Evolutionary conservation across 768 basidiomycete genomes (phyloP), one percentile per base, ranked within the genome.

Genomic region (Leccinum boreale): DNA sequence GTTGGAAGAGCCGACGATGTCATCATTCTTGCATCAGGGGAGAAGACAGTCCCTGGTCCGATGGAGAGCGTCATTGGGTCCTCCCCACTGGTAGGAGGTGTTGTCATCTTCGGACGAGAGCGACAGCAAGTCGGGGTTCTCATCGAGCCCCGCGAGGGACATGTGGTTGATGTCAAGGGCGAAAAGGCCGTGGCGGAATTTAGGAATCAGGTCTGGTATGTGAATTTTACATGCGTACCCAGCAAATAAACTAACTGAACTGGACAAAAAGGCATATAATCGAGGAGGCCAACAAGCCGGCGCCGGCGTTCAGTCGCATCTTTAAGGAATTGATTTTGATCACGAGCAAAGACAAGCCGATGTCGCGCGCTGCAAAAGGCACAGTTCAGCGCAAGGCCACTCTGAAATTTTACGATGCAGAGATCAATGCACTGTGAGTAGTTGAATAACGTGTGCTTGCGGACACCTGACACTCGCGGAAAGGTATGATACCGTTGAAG

Each of bases 291-390:
- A 81, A 81, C 48, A 65, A 62, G 10, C 57, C 61, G 2, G 71
- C 78, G 0, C 80, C 80, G 0, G 68, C 74, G 0, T 79, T 77
- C 58, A 78, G 77, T 55, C 70, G 76, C 6, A 73, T 81, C 7
- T 80, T 78, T 66, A 80, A 80, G 65, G 79, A 84, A 62, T 78
- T 83, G 81, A 81, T 84, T 47, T 36, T 83, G n/a, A 62, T 83
- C 10, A 70, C 80, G 1, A 64, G 66, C 3, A 45, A 70, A 15
- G 68, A 65, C 1, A 80, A 79, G 59, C 83, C 82, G 0, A 62
- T 84, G 48, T 66, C 73, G 6, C 75, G 77, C 42, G 67, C 80
- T 4, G 71, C 68, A 3, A 84, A 84, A 58, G 79, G 81, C 0
- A 79, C 80, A 0, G 70, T 81, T 5, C 67, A 70, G 54, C 73